Conservation (phyloP, 2,329 filamentous ascomycete species). For the Emmonsia crescens region DNA sequence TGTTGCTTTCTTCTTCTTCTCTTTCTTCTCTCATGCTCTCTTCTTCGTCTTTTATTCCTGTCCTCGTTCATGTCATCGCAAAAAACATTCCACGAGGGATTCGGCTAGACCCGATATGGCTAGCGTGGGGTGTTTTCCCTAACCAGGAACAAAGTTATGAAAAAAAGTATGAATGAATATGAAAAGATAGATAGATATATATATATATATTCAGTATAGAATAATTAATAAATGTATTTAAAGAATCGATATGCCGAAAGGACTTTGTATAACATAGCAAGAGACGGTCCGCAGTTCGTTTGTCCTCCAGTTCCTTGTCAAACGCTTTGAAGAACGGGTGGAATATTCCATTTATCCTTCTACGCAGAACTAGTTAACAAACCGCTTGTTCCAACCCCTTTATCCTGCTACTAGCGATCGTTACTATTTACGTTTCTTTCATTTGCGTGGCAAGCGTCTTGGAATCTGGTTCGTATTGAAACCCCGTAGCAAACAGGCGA, state of each 20-base stretch:
- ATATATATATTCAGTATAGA: too few species aligned
- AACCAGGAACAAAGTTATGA: not conserved
- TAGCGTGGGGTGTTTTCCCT: not conserved
- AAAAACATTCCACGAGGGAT: not conserved
- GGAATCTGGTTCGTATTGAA: not conserved
- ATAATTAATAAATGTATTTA: not conserved
- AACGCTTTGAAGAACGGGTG: too few species aligned
- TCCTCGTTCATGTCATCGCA: not conserved
- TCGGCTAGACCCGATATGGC: not conserved
- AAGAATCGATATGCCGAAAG: not conserved
- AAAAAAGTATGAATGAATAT: not conserved
- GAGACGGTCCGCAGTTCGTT: too few species aligned
- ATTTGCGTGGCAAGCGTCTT: too few species aligned
- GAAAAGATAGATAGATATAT: not conserved
- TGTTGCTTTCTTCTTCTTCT: not conserved
- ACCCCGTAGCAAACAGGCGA: not conserved
- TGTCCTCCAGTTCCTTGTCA: too few species aligned
- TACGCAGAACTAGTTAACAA: too few species aligned
- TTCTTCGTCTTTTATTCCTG: not conserved
- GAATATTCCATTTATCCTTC: too few species aligned
- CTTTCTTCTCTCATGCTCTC: not conserved
- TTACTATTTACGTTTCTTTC: too few species aligned
- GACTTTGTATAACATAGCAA: not conserved
- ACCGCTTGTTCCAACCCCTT: too few species aligned
- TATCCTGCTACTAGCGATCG: too few species aligned